Conservation (phyloP, 2,329 filamentous ascomycete species). For the Myrmaecium sp. region DNA sequence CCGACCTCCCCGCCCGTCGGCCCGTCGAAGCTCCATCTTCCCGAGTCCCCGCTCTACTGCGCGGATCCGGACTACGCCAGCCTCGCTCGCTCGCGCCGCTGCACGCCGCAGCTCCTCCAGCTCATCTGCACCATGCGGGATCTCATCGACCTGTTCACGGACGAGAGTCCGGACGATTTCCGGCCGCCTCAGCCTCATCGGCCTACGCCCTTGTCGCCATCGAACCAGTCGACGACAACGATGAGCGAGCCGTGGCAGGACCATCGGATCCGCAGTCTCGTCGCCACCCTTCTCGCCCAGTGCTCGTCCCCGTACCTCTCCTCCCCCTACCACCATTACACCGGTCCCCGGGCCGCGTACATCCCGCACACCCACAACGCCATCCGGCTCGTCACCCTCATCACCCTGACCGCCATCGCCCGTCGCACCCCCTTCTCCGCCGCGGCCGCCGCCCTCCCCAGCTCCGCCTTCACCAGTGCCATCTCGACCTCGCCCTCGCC, state of each 20-base stretch:
- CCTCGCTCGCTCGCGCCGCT: conserved; percentile 9
- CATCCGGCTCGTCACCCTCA: conserved; percentile 14
- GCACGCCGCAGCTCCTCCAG: conserved; percentile 7
- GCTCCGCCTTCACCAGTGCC: not conserved
- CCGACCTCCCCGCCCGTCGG: not conserved
- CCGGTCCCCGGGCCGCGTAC: too few relatives aligned
- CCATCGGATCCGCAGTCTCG: conserved; percentile 7
- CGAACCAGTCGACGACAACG: conserved; percentile 3
- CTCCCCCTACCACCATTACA: conserved; percentile 6
- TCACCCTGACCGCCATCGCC: conserved; percentile 17
- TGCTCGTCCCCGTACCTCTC: conserved; percentile 6
- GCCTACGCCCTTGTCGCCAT: conserved; percentile 1
- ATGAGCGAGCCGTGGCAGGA: conserved; percentile 8
- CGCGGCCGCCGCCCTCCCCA: not conserved
- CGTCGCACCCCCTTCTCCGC: conserved; percentile 11
- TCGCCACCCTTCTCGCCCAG: conserved; percentile 5
- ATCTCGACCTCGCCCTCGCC: not conserved
- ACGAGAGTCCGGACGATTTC: too few relatives aligned
- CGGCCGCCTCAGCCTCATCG: too few relatives aligned
- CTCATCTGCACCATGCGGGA: conserved; percentile 13
- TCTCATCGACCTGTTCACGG: conserved; percentile 16
- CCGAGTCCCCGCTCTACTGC: conserved; percentile 20
- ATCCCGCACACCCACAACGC: conserved; percentile 15
- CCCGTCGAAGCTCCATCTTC: conserved; percentile 9
- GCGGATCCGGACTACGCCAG: conserved; percentile 13